Conservation (phyloP, 2,329 filamentous ascomycete species). For the Neonectria ditissima region DNA sequence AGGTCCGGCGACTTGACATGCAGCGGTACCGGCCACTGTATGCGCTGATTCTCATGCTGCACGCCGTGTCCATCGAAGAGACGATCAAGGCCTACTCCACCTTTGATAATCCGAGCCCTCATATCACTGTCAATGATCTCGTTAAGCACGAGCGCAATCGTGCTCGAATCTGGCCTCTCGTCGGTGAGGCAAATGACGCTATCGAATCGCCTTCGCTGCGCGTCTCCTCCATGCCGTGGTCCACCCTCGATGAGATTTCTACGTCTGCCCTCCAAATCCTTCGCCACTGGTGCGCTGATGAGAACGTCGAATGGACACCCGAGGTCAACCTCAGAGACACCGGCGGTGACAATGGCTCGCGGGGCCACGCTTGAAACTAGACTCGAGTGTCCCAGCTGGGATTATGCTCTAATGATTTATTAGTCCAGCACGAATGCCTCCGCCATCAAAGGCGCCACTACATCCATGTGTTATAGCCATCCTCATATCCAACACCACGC, state of each 20-base stretch:
- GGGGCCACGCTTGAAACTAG: conserved; percentile 4
- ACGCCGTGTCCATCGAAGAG: conserved; percentile 60
- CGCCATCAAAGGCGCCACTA: conserved; percentile 13
- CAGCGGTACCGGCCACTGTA: conserved; percentile 54
- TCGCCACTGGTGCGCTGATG: conserved; percentile 57
- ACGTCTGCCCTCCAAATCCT: conserved; percentile 54
- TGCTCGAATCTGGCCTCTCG: conserved; percentile 42
- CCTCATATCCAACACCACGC: not conserved
- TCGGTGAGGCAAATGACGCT: conserved; percentile 48
- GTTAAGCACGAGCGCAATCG: conserved; percentile 45
- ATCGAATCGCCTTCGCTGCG: conserved; percentile 47
- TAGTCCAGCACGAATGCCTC: conserved; percentile 15
- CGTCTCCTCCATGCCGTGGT: conserved; percentile 55
- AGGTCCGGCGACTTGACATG: conserved; percentile 51
- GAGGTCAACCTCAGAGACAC: conserved; percentile 48
- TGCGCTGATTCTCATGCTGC: conserved; percentile 57
- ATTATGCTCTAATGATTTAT: conserved; percentile 16
- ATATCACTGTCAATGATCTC: conserved; percentile 36
- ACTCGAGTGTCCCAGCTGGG: not conserved
- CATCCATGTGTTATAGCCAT: conserved; percentile 25
- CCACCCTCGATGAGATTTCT: conserved; percentile 58
- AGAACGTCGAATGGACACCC: conserved; percentile 60
- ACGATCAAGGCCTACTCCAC: conserved; percentile 53
- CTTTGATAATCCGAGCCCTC: conserved; percentile 32
- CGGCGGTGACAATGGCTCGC: conserved; percentile 9